Evolutionary conservation across 2,329 filamentous ascomycete species (phyloP), one percentile per base, ranked within the genome.

Genomic region (Alternaria novae-zelandiae): DNA sequence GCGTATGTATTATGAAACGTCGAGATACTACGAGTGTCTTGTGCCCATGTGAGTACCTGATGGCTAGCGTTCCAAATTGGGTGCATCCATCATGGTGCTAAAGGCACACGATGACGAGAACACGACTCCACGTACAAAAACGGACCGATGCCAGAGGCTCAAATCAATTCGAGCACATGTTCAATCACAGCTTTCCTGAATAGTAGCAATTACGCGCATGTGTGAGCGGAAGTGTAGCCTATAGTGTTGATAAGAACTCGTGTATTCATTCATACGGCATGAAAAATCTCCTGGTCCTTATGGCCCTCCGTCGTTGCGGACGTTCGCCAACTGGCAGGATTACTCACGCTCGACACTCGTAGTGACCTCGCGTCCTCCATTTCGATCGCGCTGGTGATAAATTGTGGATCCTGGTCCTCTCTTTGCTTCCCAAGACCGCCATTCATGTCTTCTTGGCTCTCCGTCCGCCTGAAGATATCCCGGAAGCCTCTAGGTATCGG

Each of bases 341-440:
- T 62, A 17, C 68, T 67, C 30, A 66, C 36, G 30, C 67, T 67
- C 5, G 68, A 57, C 6, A 44, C 56, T 8, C 36, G 54, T 20
- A 55, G 59, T 15, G 58, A 55, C n/a, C 63, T 70, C 54, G 64
- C 47, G 17, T 64, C 62, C 21, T 73, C 70, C 65, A 74, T 64
- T 44, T 70, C 70, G 55, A 74, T 74, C 23, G 72, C 72, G 56
- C 68, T 73, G 30, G 70, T 73, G 23, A 74, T 71, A 25, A 74
- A 74, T 3, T 67, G 65, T 2, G 70, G 69, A 3, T 66, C 66
- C 6, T 60, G 21, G 5, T 65, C 64, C 28, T 67, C 64, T 17
- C 56, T 65, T 47, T 66, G 62, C 41, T 66, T 70, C 3, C 68
- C 65, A 23, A 69, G 56, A 2, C 67, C 65, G 12, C 66, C 61